Conservation (phyloP, 805 yeast species). For the Jamesozyma piceae region DNA sequence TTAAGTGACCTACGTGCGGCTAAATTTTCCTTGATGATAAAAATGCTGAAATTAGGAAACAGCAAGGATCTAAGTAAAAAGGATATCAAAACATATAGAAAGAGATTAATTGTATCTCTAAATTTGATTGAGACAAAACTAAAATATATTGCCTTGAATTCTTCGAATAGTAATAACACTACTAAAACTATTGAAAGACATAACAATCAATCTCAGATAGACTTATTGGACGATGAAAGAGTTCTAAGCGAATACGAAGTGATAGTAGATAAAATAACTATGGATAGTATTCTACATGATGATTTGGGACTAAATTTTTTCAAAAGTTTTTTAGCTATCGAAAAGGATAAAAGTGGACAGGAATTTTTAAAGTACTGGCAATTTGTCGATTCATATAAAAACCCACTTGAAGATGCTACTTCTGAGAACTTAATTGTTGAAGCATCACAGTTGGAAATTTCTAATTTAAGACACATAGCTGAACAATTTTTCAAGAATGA, state of each 20-base stretch:
- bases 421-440: slow-evolving; percentile 25
- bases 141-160: slow-evolving; percentile 3
- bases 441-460: slow-evolving; percentile 14
- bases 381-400: slow-evolving; percentile 55
- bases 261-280: slow-evolving; percentile 10
- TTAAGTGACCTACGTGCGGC: slow-evolving; percentile 12
- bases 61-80: slow-evolving; percentile 2
- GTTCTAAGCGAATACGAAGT: slow-evolving; percentile 12
- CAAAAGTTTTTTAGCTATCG: slow-evolving; percentile 7
- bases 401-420: slow-evolving; percentile 51
- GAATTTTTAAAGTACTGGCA: slow-evolving; percentile 53
- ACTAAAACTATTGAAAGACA: not conserved
- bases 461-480: slow-evolving; percentile 22
- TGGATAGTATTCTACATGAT: slow-evolving; percentile 16
- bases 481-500: slow-evolving; percentile 11
- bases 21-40: slow-evolving; percentile 12
- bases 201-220: not conserved
- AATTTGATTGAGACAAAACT: slow-evolving; percentile 23
- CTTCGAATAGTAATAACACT: not conserved
- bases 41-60: slow-evolving; percentile 11
- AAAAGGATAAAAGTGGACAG: slow-evolving; percentile 6
- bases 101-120: slow-evolving; percentile 17
- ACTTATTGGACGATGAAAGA: slow-evolving; percentile 7
- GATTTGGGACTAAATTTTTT: slow-evolving; percentile 12
- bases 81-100: slow-evolving; percentile 5